These are phyloP conservation scores for Aspergillus awamori DNA, from an alignment of 2,329 filamentous ascomycete species.

Conservation along the genomic window DNA sequence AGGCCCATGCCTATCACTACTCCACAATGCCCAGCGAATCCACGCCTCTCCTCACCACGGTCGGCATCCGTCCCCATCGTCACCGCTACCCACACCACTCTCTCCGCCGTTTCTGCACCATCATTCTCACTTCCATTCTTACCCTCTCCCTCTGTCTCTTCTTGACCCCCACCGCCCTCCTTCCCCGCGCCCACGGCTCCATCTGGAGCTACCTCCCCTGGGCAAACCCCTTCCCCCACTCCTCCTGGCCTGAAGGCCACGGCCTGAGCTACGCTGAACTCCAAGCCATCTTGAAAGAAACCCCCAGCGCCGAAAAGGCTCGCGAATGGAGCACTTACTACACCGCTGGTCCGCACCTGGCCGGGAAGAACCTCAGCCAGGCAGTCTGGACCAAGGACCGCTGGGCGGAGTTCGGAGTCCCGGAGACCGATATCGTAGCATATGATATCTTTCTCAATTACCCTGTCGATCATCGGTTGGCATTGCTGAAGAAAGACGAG, in stretches of 20 bases:
- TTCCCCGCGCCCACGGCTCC: constrained; percentile 42
- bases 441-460: constrained; percentile 82
- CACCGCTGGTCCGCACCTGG: constrained; percentile 73
- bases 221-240: constrained; percentile 40
- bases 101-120: constrained; percentile 47
- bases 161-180: constrained; percentile 42
- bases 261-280: constrained; percentile 59
- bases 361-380: constrained; percentile 76
- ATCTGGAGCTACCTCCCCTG: constrained; percentile 47
- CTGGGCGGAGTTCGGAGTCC: constrained; percentile 72
- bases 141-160: constrained; percentile 45
- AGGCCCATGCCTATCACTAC: constrained; percentile 30
- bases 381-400: constrained; percentile 74
- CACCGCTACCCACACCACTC: constrained; percentile 47
- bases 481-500: constrained; percentile 62
- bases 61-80: constrained; percentile 42
- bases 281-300: constrained; percentile 56
- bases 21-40: constrained; percentile 41
- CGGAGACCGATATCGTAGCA: constrained; percentile 59
- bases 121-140: constrained; percentile 43
- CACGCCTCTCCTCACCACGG: constrained; percentile 46
- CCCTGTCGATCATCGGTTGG: constrained; percentile 70
- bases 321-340: constrained; percentile 79
- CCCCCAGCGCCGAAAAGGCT: constrained; percentile 58
- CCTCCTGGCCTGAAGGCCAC: constrained; percentile 45